Conservation (phyloP, 2,329 filamentous ascomycete genomes). For the Chaetomium strumarium region DNA sequence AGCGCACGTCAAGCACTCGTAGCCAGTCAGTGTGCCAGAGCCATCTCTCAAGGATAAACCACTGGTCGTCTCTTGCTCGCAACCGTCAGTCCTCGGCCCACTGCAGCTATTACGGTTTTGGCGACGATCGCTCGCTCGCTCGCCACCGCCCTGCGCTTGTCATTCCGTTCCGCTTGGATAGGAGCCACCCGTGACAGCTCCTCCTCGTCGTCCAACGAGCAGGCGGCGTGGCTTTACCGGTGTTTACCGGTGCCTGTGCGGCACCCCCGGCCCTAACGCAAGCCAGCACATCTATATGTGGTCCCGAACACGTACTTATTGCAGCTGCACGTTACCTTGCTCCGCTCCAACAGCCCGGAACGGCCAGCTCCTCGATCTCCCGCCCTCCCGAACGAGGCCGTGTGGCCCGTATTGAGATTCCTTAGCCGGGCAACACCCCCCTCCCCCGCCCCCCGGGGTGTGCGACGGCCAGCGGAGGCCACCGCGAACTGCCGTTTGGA, state of each 20-base stretch:
- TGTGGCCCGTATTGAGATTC: conserved; percentile 7
- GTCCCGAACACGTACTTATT: conserved; percentile 14
- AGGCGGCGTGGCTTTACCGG: conserved; percentile 15
- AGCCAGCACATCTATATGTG: conserved; percentile 13
- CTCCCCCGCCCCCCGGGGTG: too few species aligned
- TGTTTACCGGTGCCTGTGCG: conserved; percentile 8
- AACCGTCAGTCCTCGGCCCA: conserved; percentile 28
- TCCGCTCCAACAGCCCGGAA: not conserved
- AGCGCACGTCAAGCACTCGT: conserved; percentile 29
- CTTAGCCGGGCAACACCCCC: not conserved
- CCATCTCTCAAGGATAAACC: conserved; percentile 30
- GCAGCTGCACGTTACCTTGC: conserved; percentile 4
- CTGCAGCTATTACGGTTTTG: conserved; percentile 23
- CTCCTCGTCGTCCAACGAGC: conserved; percentile 6
- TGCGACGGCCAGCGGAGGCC: conserved; percentile 4
- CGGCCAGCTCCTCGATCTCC: not conserved
- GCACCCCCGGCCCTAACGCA: conserved; percentile 10
- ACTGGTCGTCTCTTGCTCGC: conserved; percentile 36
- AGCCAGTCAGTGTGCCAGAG: conserved; percentile 36
- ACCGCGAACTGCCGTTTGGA: conserved; percentile 2
- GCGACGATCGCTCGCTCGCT: conserved; percentile 26
- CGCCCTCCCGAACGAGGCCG: conserved; percentile 7
- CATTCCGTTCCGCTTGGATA: conserved; percentile 20
- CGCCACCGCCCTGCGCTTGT: conserved; percentile 20
- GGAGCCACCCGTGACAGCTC: conserved; percentile 14